Evolutionary conservation across 805 yeast species (phyloP).

Genomic region (Priceomyces haplophilus): DNA sequence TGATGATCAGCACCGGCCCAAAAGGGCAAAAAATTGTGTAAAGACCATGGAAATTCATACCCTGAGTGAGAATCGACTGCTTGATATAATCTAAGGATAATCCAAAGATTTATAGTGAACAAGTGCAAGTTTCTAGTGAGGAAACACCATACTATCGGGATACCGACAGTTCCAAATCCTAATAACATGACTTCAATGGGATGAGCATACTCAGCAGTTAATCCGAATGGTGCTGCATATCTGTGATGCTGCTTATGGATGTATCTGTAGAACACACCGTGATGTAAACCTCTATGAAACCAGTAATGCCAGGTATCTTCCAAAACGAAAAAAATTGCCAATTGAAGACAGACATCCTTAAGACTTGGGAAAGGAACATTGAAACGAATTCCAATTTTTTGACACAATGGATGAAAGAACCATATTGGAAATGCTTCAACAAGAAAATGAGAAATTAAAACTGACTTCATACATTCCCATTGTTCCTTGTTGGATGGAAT

Average conservation of each 20-base stretch:
- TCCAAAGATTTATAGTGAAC: conserved; percentile 88
- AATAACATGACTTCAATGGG: conserved; percentile 88
- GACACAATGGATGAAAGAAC: conserved; percentile 94
- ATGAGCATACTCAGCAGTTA: conserved; percentile 97
- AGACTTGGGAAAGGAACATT: conserved; percentile 81
- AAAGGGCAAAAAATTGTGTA: conserved; percentile 87
- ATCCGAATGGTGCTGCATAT: conserved; percentile 96
- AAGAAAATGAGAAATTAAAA: conserved; percentile 79
- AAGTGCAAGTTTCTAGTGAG: conserved; percentile 76
- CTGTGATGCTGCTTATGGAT: conserved; percentile 97
- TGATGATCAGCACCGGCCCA: conserved; percentile 99
- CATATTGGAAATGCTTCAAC: conserved; percentile 96
- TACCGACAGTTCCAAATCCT: conserved; percentile 95
- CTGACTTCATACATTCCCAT: conserved; percentile 87
- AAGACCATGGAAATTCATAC: conserved; percentile 95
- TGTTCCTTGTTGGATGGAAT: conserved; percentile 80
- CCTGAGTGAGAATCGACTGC: conserved; percentile 98
- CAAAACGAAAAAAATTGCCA: conserved; percentile 71
- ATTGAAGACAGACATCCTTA: conserved; percentile 59
- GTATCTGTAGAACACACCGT: conserved; percentile 83
- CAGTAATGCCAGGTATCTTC: conserved; percentile 98
- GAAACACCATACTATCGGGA: conserved; percentile 82
- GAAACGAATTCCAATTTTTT: conserved; percentile 70
- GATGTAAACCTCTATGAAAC: conserved; percentile 88
- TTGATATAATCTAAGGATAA: conserved; percentile 82